Percentiles rank a stretch among this genome's conserved stretches.
Conservation (phyloP, 352 stramenopile genomes). For the Aphanomyces stellatus region DNA sequence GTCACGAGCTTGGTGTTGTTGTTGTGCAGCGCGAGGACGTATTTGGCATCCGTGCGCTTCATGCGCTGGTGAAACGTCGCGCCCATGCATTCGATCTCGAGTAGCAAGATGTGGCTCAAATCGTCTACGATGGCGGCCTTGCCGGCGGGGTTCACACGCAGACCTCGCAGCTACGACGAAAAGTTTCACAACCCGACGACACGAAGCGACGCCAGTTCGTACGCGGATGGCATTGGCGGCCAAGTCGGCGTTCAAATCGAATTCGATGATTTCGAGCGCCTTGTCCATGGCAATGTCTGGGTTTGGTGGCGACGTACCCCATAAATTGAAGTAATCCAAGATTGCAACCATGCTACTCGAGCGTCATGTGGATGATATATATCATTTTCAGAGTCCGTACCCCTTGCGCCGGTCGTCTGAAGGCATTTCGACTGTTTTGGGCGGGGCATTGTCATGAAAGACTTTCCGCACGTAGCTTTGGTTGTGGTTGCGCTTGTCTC, state of each 20-base stretch:
- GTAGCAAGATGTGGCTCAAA: slow-evolving; percentile 41
- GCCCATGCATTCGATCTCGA: slow-evolving; percentile 64
- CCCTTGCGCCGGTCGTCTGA: not conserved
- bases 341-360: no score
- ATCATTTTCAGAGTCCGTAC: not conserved
- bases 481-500: not conserved
- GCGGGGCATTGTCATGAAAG: slow-evolving; percentile 3
- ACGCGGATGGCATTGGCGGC: slow-evolving; percentile 11
- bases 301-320: not conserved
- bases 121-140: slow-evolving; percentile 30
- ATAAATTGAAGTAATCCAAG: slow-evolving; percentile 17
- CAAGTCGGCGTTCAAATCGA: slow-evolving; percentile 10
- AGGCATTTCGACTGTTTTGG: not conserved
- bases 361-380: no score
- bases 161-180: not conserved
- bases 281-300: not conserved
- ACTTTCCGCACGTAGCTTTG: slow-evolving; percentile 15
- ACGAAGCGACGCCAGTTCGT: not conserved
- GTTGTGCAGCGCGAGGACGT: slow-evolving; percentile 40
- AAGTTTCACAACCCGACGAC: not conserved
- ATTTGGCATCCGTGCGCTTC: slow-evolving; percentile 56
- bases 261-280: slow-evolving; percentile 13
- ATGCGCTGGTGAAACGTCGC: slow-evolving; percentile 51
- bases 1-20: slow-evolving; percentile 23
- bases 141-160: not conserved